Percentiles rank a stretch among this genome's conserved stretches.
Evolutionary conservation across 2,329 filamentous ascomycete genomes (phyloP).

Genomic region (Talaromyces albobiverticillius): DNA sequence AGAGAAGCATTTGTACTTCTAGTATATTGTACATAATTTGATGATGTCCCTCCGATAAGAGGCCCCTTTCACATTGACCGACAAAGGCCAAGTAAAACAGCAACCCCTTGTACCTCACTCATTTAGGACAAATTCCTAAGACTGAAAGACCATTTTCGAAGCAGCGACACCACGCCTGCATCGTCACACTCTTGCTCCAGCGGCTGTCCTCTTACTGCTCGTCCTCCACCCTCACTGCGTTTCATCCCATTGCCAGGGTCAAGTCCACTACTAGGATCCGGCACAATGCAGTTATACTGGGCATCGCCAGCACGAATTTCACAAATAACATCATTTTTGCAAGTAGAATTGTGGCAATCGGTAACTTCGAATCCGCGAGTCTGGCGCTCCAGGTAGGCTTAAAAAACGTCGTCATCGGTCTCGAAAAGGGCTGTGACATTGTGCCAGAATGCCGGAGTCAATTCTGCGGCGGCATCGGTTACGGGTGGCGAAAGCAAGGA

Average conservation of each 20-base stretch:
- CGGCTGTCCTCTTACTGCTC: too few relatives aligned
- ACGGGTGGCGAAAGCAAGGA: slow-evolving; percentile 43
- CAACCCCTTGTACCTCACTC: too few relatives aligned
- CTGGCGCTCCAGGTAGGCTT: slow-evolving; percentile 48
- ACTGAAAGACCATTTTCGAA: too few relatives aligned
- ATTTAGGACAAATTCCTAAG: too few relatives aligned
- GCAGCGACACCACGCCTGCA: slow-evolving; percentile 23
- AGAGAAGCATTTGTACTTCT: too few relatives aligned
- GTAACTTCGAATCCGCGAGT: slow-evolving; percentile 46
- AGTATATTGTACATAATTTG: too few relatives aligned
- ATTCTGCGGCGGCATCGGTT: slow-evolving; percentile 38
- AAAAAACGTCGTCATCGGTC: slow-evolving; percentile 42
- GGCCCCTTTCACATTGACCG: too few relatives aligned
- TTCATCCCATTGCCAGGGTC: slow-evolving; percentile 36
- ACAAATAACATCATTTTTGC: slow-evolving; percentile 50
- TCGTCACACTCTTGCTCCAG: slow-evolving; percentile 23
- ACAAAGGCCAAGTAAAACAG: too few relatives aligned
- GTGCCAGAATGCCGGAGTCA: slow-evolving; percentile 60
- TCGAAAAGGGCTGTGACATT: slow-evolving; percentile 53
- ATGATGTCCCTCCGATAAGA: too few relatives aligned
- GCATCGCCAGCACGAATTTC: slow-evolving; percentile 51
- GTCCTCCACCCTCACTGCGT: slow-evolving; percentile 20
- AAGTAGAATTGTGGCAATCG: slow-evolving; percentile 42
- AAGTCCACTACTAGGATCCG: slow-evolving; percentile 34
- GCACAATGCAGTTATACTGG: too few relatives aligned